Base-by-base conservation (phyloP, 2,329 filamentous ascomycete species). In the Penicillium vulpinum region DNA sequence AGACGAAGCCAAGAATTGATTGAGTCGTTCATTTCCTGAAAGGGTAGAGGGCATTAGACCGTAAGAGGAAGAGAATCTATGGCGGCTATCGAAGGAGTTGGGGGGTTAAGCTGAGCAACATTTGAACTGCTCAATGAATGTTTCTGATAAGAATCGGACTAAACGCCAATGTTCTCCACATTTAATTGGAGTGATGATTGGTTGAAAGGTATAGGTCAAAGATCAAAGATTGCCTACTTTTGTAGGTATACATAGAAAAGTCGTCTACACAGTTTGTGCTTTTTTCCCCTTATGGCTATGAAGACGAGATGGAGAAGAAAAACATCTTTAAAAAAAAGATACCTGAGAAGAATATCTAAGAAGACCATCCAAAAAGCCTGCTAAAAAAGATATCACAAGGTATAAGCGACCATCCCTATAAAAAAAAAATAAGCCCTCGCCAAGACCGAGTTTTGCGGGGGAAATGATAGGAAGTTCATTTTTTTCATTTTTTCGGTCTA, bases 1-100 rank as follows among this genome's bases (percentile, higher is more conserved):
- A 60, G 51, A 36, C 48, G 67, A 29, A 74, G 72, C 50, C 66
- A 73, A 55, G 51, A 65, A 36, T 55, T 73, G 33, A 58, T 71
- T 8, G 63, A 64, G 10, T 11, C 39, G 21, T 54, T 58, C 49
- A 35, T 58, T 36, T 41, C 38, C 21, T 51, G 15, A 53, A 33
- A 8, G 3, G 33, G 26, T 16, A 26, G 10, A 28, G 13, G 8
- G 24, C 1, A 10, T 24, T 29, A 38, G 24, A 3, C 46, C 38
- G 2, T 10, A 41, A 33, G 26, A 52, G 35, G 48, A 52, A 52
- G 15, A 48, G 7, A 47, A 52, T 31, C 40, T 46, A 49, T 43
- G 2, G 21, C n/a, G 2, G 21, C n/a, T 38, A 21, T 40, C 21
- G 16, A 13, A n/a, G 31, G 15, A 35, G 31, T 16, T 33, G 13